Evolutionary conservation across 345 rosid species (phyloP), one percentile per base, ranked within the genome.

Genomic region (Viola odorata): DNA sequence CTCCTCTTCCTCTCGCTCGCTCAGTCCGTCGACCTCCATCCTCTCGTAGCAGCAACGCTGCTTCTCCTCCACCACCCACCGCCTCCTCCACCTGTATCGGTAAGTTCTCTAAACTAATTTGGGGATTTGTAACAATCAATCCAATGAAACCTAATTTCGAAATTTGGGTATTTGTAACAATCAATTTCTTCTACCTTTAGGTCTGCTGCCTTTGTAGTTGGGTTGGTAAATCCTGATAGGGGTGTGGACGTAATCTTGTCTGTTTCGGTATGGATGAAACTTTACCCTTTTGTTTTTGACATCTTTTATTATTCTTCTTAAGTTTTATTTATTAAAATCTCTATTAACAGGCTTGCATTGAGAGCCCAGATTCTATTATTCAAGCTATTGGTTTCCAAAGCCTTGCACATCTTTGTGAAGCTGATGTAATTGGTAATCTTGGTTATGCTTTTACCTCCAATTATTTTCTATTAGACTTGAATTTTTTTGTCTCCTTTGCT

Each of bases 241-340:
- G 98, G 98, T 15, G 96, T 92, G 75, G 98, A 89, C 66, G 81
- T 92, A 72, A 89, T 92, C 77, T 77, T 92, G 79, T 92, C 98
- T 60, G 85, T 92, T 69, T 84, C 91, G 89, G 98, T 92, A 85
- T 57, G 81, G 61, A 64, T 59, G 61, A 60, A 63, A 64, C 61
- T 37, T 62, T 23, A 55, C 39, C 62, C 69, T 55, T 60, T 68
- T 77, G 61, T 44, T 55, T 66, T 4, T 54, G 47, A 69, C 55
- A 50, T 53, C 65, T 41, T 64, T 13, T 7, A 53, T 54, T 17
- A 58, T 75, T 37, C 49, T 63, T 51, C 49, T 61, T 15, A 57
- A 16, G 40, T 8, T 63, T 44, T 45, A 45, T 61, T 64, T 23
- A 50, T 41, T 45, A 12, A 1, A 45, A 50, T 58, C 74, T 52